A percentile compares a stretch with the other conserved stretches of the same genome.
Evolutionary conservation across 768 basidiomycete species (phyloP).

Genomic region (Rossbeevera mucosa): DNA sequence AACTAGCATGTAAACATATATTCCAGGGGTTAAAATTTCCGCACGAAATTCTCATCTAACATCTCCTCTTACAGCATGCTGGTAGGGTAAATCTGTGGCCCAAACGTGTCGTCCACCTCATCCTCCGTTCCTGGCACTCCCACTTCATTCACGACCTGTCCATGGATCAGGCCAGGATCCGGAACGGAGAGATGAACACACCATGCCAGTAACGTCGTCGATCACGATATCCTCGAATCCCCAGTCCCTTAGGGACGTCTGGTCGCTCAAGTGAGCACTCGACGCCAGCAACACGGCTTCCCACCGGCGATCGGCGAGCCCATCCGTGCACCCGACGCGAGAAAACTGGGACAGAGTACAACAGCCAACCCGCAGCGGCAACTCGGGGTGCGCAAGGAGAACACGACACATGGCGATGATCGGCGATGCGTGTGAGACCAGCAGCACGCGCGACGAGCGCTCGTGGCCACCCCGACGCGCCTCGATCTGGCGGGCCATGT

Average conservation of each 20-base stretch:
- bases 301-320: slow-evolving; percentile 40
- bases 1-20: slow-evolving; percentile 1
- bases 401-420: slow-evolving; percentile 59
- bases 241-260: slow-evolving; percentile 66
- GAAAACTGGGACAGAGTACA: slow-evolving; percentile 63
- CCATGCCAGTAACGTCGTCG: slow-evolving; percentile 48
- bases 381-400: slow-evolving; percentile 47
- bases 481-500: slow-evolving; percentile 50
- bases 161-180: not conserved
- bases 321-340: slow-evolving; percentile 15
- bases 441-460: slow-evolving; percentile 45
- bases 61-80: slow-evolving; percentile 14
- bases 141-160: slow-evolving; percentile 63
- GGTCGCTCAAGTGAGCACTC: slow-evolving; percentile 50
- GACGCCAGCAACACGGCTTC: slow-evolving; percentile 45
- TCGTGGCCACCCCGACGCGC: slow-evolving; percentile 31
- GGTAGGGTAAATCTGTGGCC: slow-evolving; percentile 38
- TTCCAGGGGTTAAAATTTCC: not conserved
- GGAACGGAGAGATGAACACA: slow-evolving; percentile 24
- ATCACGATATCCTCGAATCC: slow-evolving; percentile 72
- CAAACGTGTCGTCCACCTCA: slow-evolving; percentile 54
- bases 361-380: slow-evolving; percentile 66
- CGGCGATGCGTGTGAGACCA: slow-evolving; percentile 76
- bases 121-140: slow-evolving; percentile 66
- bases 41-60: not conserved